Conservation (phyloP, 768 basidiomycete genomes). For the Pholiota conissans region DNA sequence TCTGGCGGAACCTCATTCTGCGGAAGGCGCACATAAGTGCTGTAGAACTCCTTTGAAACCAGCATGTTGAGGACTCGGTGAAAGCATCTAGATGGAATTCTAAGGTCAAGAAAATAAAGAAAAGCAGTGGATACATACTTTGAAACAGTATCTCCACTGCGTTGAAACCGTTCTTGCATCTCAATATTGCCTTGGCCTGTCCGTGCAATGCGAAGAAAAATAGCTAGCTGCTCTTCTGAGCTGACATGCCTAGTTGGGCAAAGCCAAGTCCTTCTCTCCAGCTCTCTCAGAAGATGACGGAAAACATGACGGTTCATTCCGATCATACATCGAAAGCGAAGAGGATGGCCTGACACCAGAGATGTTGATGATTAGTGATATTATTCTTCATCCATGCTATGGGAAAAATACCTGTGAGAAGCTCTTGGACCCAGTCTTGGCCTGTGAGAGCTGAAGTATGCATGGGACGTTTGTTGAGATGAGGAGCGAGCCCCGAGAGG, state of each 20-base stretch:
- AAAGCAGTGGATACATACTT: constrained; percentile 28
- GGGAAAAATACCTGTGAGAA: too few species aligned
- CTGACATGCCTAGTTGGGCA: constrained; percentile 21
- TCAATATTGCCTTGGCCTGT: constrained; percentile 29
- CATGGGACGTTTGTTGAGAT: too few species aligned
- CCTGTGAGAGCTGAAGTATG: too few species aligned
- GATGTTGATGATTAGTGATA: not conserved
- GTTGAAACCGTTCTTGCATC: constrained; percentile 39
- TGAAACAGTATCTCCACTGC: constrained; percentile 37
- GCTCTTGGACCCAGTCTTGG: too few species aligned
- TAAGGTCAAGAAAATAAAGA: too few species aligned
- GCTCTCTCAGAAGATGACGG: constrained; percentile 21
- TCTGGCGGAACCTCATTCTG: constrained; percentile 12
- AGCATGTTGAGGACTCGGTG: constrained; percentile 18
- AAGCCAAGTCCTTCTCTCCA: constrained; percentile 21
- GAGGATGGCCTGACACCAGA: constrained; percentile 13
- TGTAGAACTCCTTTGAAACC: constrained; percentile 11
- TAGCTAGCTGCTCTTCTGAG: constrained; percentile 35
- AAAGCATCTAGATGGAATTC: constrained; percentile 20
- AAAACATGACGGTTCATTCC: constrained; percentile 30
- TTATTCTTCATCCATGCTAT: too few species aligned
- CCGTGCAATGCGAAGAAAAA: constrained; percentile 31
- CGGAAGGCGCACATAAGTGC: constrained; percentile 18
- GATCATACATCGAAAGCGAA: constrained; percentile 21
- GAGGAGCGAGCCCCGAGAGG: too few species aligned